Percentiles rank a stretch among this genome's conserved stretches.
Conservation (phyloP, 306 rosid species). For the Ceratonia siliqua region DNA sequence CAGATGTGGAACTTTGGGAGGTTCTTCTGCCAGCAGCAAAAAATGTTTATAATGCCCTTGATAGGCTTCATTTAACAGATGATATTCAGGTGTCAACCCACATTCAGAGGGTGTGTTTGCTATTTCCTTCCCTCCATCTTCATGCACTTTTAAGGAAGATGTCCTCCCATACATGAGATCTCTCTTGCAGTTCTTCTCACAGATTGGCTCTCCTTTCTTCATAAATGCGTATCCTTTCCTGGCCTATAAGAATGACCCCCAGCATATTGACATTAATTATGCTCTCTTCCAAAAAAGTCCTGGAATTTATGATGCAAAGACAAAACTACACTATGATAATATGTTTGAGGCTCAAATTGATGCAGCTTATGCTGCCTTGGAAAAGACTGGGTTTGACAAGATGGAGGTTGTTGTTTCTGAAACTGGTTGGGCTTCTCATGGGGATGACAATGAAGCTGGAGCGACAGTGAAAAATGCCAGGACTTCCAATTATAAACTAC, state of each 20-base stretch:
- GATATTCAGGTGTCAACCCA: constrained; percentile 73
- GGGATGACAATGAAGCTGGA: constrained; percentile 76
- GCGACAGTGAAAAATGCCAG: constrained; percentile 58
- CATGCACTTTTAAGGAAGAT: constrained; percentile 77
- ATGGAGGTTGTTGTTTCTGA: constrained; percentile 84
- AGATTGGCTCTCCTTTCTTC: constrained; percentile 75
- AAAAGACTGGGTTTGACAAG: constrained; percentile 68
- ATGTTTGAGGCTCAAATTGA: constrained; percentile 87
- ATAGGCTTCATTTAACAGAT: constrained; percentile 46
- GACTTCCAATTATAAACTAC: constrained; percentile 66
- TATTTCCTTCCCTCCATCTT: constrained; percentile 81
- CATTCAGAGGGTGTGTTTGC: constrained; percentile 94
- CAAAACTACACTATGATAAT: constrained; percentile 75
- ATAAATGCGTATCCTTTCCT: constrained; percentile 94
- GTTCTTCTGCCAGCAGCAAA: constrained; percentile 72
- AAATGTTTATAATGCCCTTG: constrained; percentile 67
- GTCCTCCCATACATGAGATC: constrained; percentile 67
- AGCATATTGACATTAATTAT: constrained; percentile 76
- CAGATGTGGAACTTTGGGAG: constrained; percentile 60
- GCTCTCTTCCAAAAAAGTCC: constrained; percentile 69
- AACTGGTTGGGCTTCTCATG: constrained; percentile 93
- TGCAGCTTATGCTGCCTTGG: constrained; percentile 85
- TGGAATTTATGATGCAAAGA: constrained; percentile 74
- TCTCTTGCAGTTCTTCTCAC: constrained; percentile 72
- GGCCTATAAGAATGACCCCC: constrained; percentile 83